Evolutionary conservation across 2,329 filamentous ascomycete species (phyloP), one percentile per base, ranked within the genome.

Genomic region (Fusarium goolgardi): DNA sequence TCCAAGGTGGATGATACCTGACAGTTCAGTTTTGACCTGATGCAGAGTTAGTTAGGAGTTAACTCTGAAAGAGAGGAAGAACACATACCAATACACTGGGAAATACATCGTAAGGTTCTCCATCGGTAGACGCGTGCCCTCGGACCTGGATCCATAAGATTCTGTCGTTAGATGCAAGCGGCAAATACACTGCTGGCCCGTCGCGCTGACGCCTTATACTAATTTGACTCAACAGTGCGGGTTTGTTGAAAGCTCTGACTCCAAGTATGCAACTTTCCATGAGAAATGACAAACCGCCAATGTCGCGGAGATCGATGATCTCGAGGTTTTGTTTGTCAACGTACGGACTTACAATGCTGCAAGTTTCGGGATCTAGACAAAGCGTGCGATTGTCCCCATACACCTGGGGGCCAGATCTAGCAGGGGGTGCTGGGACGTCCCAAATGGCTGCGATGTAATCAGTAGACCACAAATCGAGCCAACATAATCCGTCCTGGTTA

Each of bases 21-120:
- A 47, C 9, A 60, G 21, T 21, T 60, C 39, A 18, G 43, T 60
- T 29, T 35, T 9, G 16, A 59, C 27, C 51, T 59, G 13, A 18
- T 32, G 3, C 18, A 13, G 11, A 45, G 20, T 53, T 41, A 40
- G 34, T 4, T 27, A 10, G 4, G 31, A 15, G 15, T 2, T 4
- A 3, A 13, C 20, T 27, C 5, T 12, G 13, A 25, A 13, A 23
- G 31, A 25, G 10, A 11, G 15, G 10, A 27, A 13, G n/a, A 29
- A 16, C 35, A 3, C 50, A 35, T 49, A 49, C 35, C 35, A 47
- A 16, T 34, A 43, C 7, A 21, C 21, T 21, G 21, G 21, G 4
- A 3, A 21, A 21, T 3, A 21, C 21, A 21, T 21, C 21, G 21
- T 21, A 21, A 21, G 21, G 3, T 21, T 21, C 3, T 21, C 21